Evolutionary conservation across 495 filamentous ascomycete species (phyloP), one percentile per base, ranked within the genome.

Genomic region (Jackrogersella minutella): DNA sequence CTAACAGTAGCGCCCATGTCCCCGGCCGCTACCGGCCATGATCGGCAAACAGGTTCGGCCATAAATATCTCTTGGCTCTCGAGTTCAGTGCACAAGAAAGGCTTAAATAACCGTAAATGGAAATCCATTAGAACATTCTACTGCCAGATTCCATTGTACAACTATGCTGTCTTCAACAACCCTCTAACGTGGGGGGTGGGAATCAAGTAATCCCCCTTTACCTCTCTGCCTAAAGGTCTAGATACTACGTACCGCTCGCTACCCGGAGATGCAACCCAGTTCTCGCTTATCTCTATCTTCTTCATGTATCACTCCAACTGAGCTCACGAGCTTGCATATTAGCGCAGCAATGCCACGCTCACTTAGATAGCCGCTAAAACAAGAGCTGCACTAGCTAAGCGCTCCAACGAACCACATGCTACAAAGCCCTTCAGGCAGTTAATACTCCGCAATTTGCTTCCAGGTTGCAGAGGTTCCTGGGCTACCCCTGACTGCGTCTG

Each of bases 381-480:
- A 65, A 47, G 62, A 43, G 56, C 56, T 65, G 61, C 61, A 69
- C 61, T 62, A 61, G 57, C 30, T 33, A 52, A 49, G 14, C 47
- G 56, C 2, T 52, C 53, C 36, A 61, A 49, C 60, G 55, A 65
- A 54, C 65, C 59, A 68, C 13, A 36, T 22, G 37, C 21, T 50
- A 37, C 34, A 46, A 44, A 50, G 28, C 54, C 49, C 60, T 61
- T 69, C 34, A 64, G 49, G 60, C 66, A 60, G 60, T 41, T 60
- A 64, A 51, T 69, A 31, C 60, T 64, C 66, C 55, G 66, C 62
- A 53, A 31, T 49, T 33, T 60, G 40, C 50, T 37, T 47, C 44
- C 62, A 62, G 58, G 50, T 28, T 62, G 24, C 41, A 61, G 44
- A 31, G 14, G 34, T 61, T 41, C 56, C 31, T 22, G 47, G 52